Base-by-base conservation (phyloP, 768 basidiomycete genomes). In the Boletus reticuloceps region DNA sequence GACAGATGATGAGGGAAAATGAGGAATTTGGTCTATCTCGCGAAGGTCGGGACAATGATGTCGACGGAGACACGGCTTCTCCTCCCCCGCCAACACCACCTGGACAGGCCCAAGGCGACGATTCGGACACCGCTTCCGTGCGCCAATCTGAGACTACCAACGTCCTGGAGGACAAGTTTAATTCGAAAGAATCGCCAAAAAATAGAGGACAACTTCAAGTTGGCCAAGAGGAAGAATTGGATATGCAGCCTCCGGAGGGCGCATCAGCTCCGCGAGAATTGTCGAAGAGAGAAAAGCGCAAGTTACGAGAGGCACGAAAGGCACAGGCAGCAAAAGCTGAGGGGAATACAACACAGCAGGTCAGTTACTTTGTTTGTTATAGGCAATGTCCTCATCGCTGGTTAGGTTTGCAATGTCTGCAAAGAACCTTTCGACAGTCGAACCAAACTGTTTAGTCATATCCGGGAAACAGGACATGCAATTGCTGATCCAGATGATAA, bases 241-340 rank as follows among this genome's bases (percentile, higher is more conserved):
- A 53, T 38, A 10, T 7, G 14, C 50, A 53, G 12, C 52, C 39
- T 40, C 58, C 43, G 5, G 55, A 54, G 31, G 31, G 1, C 4
- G 46, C 20, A 16, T 37, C 56, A 44, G 52, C 47, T 37, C 45
- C 62, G 38, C 66, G 49, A 20, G 75, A 72, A 54, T 59, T 81
- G 56, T 82, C 91, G 7, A 98, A 97, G 72, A 84, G 82, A 55
- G 92, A 97, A 32, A 92, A 87, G 70, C 76, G 95, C 44, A 80
- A 85, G 47, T 86, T 87, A 17, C 78, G 84, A 45, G 90, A 96
- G 68, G 77, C 82, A 45, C 91, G 86, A 75, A 92, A 88, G 67
- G 78, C 74, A 6, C 53, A 59, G 40, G 53, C 48, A 16, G 44
- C 55, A 20, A 55, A 54, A 29, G 17, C 46, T 11, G 43, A 43